These are phyloP conservation scores for Prunus armeniaca DNA, from an alignment of 306 rosid genomes.

Conservation along the genomic window DNA sequence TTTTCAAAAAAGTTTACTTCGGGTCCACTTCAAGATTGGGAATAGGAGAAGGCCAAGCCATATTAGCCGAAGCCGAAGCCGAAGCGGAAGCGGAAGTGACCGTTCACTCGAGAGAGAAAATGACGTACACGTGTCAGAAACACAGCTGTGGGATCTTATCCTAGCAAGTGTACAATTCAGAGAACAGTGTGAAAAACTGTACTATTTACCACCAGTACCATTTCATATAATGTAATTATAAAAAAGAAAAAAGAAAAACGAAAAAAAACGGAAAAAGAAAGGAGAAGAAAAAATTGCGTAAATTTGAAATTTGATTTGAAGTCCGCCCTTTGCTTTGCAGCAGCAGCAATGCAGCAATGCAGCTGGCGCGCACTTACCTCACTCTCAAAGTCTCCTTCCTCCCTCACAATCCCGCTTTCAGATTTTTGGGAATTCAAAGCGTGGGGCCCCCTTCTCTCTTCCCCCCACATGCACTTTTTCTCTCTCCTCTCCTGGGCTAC, in stretches of 20 bases:
- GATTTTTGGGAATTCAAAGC: slow-evolving; percentile 35
- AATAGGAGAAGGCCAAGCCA: background rate
- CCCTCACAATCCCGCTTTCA: background rate
- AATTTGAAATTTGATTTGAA: slow-evolving; percentile 39
- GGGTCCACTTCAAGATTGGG: background rate
- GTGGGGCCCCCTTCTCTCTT: slow-evolving; percentile 23
- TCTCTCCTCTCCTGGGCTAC: background rate
- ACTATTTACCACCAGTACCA: background rate
- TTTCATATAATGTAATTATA: background rate
- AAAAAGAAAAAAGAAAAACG: background rate
- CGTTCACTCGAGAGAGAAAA: slow-evolving; percentile 2
- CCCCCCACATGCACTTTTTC: background rate
- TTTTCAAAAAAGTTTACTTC: background rate
- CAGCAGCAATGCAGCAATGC: background rate
- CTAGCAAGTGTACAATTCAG: slow-evolving; percentile 8
- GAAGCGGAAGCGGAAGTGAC: background rate
- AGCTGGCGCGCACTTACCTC: slow-evolving; percentile 53
- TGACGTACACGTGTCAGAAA: slow-evolving; percentile 44
- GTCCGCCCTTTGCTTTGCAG: slow-evolving; percentile 21
- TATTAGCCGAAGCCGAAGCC: slow-evolving; percentile 4
- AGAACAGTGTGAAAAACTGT: background rate
- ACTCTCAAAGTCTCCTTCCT: too few relatives aligned
- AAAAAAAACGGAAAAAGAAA: background rate
- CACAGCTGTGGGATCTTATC: slow-evolving; percentile 57
- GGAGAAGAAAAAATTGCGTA: background rate